Evolutionary conservation across 129 eudicot species (phyloP).

Genomic region (Flaveria sonorensis): DNA sequence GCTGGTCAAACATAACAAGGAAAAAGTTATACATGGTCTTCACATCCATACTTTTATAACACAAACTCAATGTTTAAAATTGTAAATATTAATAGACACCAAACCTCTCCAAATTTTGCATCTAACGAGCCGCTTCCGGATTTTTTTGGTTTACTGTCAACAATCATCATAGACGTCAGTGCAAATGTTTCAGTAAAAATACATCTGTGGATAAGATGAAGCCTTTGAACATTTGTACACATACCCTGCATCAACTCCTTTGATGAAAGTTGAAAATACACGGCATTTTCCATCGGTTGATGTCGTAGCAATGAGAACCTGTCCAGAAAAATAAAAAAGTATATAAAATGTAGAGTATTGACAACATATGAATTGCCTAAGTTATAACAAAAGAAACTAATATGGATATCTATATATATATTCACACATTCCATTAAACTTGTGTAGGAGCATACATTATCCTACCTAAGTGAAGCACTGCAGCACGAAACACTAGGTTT

Average conservation of each 20-base stretch:
- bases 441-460: background rate
- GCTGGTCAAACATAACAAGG: slow-evolving; percentile 53
- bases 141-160: slow-evolving; percentile 54
- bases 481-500: background rate
- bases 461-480: background rate
- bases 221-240: slow-evolving; percentile 26
- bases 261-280: slow-evolving; percentile 87
- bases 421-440: background rate
- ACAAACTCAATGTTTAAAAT: background rate
- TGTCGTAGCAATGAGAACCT: slow-evolving; percentile 93
- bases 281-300: slow-evolving; percentile 98
- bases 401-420: background rate
- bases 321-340: background rate
- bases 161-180: slow-evolving; percentile 22
- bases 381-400: slow-evolving; percentile 15
- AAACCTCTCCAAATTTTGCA: slow-evolving; percentile 92
- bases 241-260: slow-evolving; percentile 95
- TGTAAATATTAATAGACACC: slow-evolving; percentile 4
- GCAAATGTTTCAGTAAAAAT: slow-evolving; percentile 15
- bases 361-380: slow-evolving; percentile 3
- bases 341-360: background rate
- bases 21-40: background rate
- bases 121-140: slow-evolving; percentile 66
- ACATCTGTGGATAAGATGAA: slow-evolving; percentile 21
- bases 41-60: slow-evolving; percentile 9